Conservation (phyloP, 768 basidiomycete species). For the Lactifluus echinatus region DNA sequence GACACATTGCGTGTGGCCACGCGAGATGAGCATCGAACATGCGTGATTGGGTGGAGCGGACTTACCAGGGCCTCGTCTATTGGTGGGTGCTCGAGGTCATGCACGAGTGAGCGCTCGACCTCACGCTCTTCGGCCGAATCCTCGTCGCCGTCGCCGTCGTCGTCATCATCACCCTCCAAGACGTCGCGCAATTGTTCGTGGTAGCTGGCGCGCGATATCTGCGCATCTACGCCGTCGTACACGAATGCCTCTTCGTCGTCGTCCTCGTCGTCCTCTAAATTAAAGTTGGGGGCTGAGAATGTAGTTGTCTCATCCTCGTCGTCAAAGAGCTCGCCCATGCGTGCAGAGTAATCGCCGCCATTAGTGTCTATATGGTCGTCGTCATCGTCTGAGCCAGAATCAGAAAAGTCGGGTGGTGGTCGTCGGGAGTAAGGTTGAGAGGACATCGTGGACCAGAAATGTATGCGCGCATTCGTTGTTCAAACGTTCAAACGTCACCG, state of each 20-base stretch:
- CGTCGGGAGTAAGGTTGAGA: slow-evolving; percentile 4
- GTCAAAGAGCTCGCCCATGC: slow-evolving; percentile 59
- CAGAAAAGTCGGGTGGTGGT: slow-evolving; percentile 30
- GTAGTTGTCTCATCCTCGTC: slow-evolving; percentile 26
- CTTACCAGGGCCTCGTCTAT: slow-evolving; percentile 27
- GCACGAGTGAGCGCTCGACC: slow-evolving; percentile 38
- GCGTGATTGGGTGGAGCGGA: slow-evolving; percentile 18
- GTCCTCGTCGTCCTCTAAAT: slow-evolving; percentile 22
- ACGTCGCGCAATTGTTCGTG: slow-evolving; percentile 62
- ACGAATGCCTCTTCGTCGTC: slow-evolving; percentile 53
- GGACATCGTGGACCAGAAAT: slow-evolving; percentile 1
- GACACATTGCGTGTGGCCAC: slow-evolving; percentile 27
- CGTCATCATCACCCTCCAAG: slow-evolving; percentile 56
- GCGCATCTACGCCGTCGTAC: slow-evolving; percentile 64
- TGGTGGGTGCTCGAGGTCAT: slow-evolving; percentile 22
- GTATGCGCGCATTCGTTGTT: too few species aligned
- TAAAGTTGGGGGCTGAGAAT: neutral
- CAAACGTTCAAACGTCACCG: too few species aligned
- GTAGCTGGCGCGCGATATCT: slow-evolving; percentile 44
- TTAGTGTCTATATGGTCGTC: slow-evolving; percentile 35
- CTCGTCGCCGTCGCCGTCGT: slow-evolving; percentile 39
- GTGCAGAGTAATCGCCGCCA: slow-evolving; percentile 53
- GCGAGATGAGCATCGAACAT: slow-evolving; percentile 24
- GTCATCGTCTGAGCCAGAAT: slow-evolving; percentile 34
- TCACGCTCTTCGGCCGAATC: slow-evolving; percentile 32